Percentiles rank a stretch among this genome's conserved stretches.
Conservation (phyloP, 169 alveolate species). For the Eimeria praecox region DNA sequence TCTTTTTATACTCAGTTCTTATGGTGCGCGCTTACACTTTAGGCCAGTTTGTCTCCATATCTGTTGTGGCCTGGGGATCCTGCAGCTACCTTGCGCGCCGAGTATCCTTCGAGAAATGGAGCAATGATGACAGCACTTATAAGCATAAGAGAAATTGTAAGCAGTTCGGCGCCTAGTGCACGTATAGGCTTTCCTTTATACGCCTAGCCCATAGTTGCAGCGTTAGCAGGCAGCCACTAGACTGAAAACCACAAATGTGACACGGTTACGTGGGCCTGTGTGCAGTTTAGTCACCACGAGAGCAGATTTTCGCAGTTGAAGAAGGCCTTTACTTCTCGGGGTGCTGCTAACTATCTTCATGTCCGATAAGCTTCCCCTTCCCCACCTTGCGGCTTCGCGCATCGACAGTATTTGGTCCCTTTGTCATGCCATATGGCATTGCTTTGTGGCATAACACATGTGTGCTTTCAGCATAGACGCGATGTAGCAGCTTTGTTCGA, state of each 20-base stretch:
- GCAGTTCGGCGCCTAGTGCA: background rate
- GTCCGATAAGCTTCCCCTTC: background rate
- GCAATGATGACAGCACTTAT: background rate
- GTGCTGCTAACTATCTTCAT: background rate
- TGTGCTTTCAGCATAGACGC: constrained; percentile 11
- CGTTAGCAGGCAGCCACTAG: background rate
- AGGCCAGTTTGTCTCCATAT: background rate
- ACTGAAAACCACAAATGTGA: too few relatives aligned
- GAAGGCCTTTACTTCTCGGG: too few relatives aligned
- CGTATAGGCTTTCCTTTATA: background rate
- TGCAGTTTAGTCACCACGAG: background rate
- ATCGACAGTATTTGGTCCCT: background rate
- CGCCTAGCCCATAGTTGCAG: background rate
- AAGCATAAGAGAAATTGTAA: background rate
- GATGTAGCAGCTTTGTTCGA: background rate
- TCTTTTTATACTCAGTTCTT: background rate
- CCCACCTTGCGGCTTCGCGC: background rate
- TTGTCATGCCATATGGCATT: background rate
- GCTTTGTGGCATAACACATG: background rate
- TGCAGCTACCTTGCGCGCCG: background rate
- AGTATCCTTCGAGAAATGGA: background rate
- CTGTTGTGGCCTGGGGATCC: background rate
- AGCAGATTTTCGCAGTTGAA: too few relatives aligned
- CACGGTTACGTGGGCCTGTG: background rate
- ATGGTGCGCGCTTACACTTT: background rate